phyloP scores from a whole-genome alignment of 768 basidiomycete genomes.

The Suillus weaverae region DNA sequence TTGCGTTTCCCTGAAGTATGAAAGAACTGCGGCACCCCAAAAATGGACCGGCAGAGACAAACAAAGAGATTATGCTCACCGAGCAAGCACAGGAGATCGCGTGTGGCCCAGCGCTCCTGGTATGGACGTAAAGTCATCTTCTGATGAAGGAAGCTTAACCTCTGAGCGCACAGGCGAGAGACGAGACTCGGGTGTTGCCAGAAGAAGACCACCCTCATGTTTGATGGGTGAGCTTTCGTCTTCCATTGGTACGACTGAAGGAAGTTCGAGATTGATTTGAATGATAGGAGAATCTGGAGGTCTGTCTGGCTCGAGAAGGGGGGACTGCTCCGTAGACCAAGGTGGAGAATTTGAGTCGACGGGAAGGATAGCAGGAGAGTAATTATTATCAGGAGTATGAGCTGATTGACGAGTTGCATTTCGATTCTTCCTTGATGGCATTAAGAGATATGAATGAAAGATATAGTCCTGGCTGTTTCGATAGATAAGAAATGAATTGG shows the following conservation, averaged over 20 bases:
- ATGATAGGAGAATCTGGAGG: constrained; percentile 9
- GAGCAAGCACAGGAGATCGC: constrained; percentile 32
- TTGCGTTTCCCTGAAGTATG: background rate
- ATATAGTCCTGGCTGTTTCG: constrained; percentile 6
- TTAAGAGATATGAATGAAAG: constrained; percentile 25
- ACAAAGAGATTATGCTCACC: constrained; percentile 21
- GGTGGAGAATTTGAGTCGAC: constrained; percentile 30
- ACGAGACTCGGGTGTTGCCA: constrained; percentile 12
- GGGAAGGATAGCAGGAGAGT: constrained; percentile 32
- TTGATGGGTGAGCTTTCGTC: constrained; percentile 27
- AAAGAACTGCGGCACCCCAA: background rate
- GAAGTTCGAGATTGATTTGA: constrained; percentile 14
- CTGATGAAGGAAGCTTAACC: constrained; percentile 16
- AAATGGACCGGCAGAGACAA: background rate
- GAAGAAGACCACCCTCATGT: constrained; percentile 27
- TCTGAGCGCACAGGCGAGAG: constrained; percentile 16
- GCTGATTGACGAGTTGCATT: constrained; percentile 25
- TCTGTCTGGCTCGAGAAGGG: constrained; percentile 10
- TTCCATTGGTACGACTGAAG: constrained; percentile 17
- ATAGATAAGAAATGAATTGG: constrained; percentile 17
- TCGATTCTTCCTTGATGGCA: constrained; percentile 27
- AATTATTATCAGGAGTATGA: constrained; percentile 18
- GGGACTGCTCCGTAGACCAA: constrained; percentile 17
- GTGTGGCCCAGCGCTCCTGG: constrained; percentile 21
- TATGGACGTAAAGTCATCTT: constrained; percentile 7